Evolutionary conservation across 2,329 filamentous ascomycete species (phyloP).

Genomic region (Cladobotryum protrusum): DNA sequence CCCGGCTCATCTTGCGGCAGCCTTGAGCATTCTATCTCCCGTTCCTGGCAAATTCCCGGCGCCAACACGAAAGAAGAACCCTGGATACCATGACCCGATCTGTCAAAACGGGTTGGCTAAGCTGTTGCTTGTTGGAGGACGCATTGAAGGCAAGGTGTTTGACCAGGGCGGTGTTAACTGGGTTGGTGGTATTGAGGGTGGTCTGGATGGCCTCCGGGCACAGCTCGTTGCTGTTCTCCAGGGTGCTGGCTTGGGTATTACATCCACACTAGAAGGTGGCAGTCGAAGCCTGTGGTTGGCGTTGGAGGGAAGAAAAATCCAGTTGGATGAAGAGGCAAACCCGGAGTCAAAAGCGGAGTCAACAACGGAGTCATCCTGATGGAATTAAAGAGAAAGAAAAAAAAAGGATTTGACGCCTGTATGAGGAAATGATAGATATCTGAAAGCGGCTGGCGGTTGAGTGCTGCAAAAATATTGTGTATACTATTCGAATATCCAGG

Average conservation of each 20-base stretch:
- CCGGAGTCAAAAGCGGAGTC: constrained; percentile 5
- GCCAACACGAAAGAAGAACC: constrained; percentile 67
- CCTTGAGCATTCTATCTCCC: constrained; percentile 71
- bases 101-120: constrained; percentile 83
- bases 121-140: constrained; percentile 76
- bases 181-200: constrained; percentile 71
- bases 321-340: constrained; percentile 60
- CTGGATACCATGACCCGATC: constrained; percentile 71
- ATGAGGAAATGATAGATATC: constrained; percentile 6
- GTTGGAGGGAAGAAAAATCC: constrained; percentile 71
- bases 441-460: neutral
- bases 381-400: no score
- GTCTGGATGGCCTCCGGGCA: constrained; percentile 70
- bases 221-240: constrained; percentile 79
- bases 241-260: constrained; percentile 69
- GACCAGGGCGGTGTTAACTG: constrained; percentile 63
- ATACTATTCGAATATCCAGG: neutral
- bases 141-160: constrained; percentile 80
- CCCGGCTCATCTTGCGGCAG: constrained; percentile 75
- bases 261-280: constrained; percentile 71
- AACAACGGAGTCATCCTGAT: neutral
- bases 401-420: constrained; percentile 1
- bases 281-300: constrained; percentile 81
- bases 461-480: neutral
- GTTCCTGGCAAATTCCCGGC: constrained; percentile 67